Conservation (phyloP, 1,284 basidiomycete genomes). For the Wallemia mellicola region DNA sequence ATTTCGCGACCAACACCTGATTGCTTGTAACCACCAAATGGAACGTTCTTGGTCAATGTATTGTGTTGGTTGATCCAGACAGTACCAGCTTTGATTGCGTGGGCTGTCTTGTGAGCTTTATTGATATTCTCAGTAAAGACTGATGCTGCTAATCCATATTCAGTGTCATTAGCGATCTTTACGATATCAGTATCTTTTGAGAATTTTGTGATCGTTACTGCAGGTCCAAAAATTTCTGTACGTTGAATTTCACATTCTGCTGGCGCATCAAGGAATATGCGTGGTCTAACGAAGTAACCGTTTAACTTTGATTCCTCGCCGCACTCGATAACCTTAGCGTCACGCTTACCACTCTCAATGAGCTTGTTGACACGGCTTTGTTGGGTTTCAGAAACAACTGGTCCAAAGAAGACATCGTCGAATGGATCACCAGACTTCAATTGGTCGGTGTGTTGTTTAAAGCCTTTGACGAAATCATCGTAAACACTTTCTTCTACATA, state of each 20-base stretch:
- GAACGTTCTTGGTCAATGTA: slow-evolving; percentile 29
- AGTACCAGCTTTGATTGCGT: slow-evolving; percentile 53
- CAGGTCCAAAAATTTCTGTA: slow-evolving; percentile 45
- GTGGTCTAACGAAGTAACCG: slow-evolving; percentile 44
- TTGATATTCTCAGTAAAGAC: slow-evolving; percentile 56
- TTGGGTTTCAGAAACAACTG: slow-evolving; percentile 7
- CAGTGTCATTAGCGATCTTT: slow-evolving; percentile 47
- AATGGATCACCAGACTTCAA: slow-evolving; percentile 54
- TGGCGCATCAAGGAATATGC: slow-evolving; percentile 50
- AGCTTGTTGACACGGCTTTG: slow-evolving; percentile 48
- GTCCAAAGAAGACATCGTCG: slow-evolving; percentile 27
- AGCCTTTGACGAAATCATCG: slow-evolving; percentile 34
- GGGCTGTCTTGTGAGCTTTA: slow-evolving; percentile 39
- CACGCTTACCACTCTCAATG: slow-evolving; percentile 51
- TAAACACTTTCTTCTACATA: slow-evolving; percentile 59
- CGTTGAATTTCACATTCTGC: slow-evolving; percentile 46
- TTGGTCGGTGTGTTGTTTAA: slow-evolving; percentile 27
- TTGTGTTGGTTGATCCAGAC: slow-evolving; percentile 47
- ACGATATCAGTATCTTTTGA: slow-evolving; percentile 39
- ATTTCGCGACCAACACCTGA: slow-evolving; percentile 34
- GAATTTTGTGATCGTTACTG: slow-evolving; percentile 42
- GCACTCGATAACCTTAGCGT: slow-evolving; percentile 10
- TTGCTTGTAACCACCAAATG: slow-evolving; percentile 68
- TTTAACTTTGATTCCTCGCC: background rate
- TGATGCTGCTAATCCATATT: slow-evolving; percentile 60